Percentiles rank a stretch among this genome's conserved stretches.
Conservation (phyloP, 164 flowering plant species). For the Paratinospora sagittata region DNA sequence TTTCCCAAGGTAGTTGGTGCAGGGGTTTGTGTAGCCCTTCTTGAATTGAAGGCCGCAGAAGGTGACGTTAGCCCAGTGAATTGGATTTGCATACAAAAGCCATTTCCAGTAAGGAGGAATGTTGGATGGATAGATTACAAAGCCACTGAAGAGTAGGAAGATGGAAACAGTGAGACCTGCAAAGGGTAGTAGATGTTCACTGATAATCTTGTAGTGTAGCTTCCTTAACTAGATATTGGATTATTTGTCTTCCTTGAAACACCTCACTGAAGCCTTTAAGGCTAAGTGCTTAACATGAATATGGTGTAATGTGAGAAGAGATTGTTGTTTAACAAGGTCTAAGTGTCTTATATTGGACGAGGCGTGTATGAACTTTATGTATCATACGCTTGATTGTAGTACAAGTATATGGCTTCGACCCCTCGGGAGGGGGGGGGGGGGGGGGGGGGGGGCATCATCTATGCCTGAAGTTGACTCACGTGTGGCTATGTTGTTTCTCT, state of each 20-base stretch:
- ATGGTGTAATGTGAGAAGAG: too few species aligned
- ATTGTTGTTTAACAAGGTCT: too few species aligned
- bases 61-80: slow-evolving; percentile 26
- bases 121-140: slow-evolving; percentile 27
- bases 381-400: neutral
- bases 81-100: slow-evolving; percentile 23
- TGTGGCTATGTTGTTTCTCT: neutral
- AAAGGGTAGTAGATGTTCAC: too few species aligned
- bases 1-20: slow-evolving; percentile 19
- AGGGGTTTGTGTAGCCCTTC: slow-evolving; percentile 21
- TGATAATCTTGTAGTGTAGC: too few species aligned
- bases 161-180: neutral
- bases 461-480: neutral
- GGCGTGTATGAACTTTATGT: neutral
- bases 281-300: too few species aligned
- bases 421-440: too few species aligned
- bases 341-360: too few species aligned
- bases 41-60: slow-evolving; percentile 24
- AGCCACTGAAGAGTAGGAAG: slow-evolving; percentile 33
- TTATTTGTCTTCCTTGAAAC: too few species aligned
- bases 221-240: too few species aligned
- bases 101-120: slow-evolving; percentile 31
- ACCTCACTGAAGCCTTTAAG: too few species aligned
- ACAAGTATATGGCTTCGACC: neutral
- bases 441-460: too few species aligned